These are phyloP conservation scores for Suillus lakei DNA, from an alignment of 768 basidiomycete genomes.

Conservation along the genomic window DNA sequence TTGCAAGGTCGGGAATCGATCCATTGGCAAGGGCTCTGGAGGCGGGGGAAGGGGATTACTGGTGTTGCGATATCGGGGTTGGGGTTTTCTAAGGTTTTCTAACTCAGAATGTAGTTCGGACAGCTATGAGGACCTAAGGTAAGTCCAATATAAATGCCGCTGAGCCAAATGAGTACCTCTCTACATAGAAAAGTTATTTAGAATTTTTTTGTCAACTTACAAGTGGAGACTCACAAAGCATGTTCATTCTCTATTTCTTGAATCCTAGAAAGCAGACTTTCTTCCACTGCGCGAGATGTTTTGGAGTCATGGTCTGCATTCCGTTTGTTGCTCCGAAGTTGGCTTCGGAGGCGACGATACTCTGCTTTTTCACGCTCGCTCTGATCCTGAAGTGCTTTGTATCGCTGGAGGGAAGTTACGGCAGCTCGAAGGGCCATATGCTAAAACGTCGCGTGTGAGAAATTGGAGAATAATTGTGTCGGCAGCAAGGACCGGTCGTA, in stretches of 20 bases:
- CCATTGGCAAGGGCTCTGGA: slow-evolving; percentile 55
- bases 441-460: slow-evolving; percentile 33
- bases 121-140: slow-evolving; percentile 31
- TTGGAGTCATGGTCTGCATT: slow-evolving; percentile 38
- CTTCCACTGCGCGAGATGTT: slow-evolving; percentile 41
- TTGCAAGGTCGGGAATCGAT: slow-evolving; percentile 46
- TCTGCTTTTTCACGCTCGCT: slow-evolving; percentile 35
- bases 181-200: slow-evolving; percentile 5
- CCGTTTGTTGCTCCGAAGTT: slow-evolving; percentile 34
- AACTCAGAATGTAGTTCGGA: slow-evolving; percentile 42
- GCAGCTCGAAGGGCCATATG: slow-evolving; percentile 35
- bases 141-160: slow-evolving; percentile 10
- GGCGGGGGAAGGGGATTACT: slow-evolving; percentile 60
- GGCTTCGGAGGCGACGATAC: slow-evolving; percentile 36
- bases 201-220: neutral
- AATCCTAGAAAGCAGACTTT: slow-evolving; percentile 37
- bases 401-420: slow-evolving; percentile 42
- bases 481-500: neutral
- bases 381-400: slow-evolving; percentile 42
- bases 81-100: slow-evolving; percentile 38
- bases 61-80: slow-evolving; percentile 35
- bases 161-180: slow-evolving; percentile 7
- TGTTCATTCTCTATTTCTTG: slow-evolving; percentile 36
- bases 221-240: slow-evolving; percentile 27
- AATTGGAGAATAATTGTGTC: neutral